These are phyloP conservation scores for Pleurozium schreberi DNA, from an alignment of 225 moss, liverwort and hornwort species.

Conservation along the genomic window DNA sequence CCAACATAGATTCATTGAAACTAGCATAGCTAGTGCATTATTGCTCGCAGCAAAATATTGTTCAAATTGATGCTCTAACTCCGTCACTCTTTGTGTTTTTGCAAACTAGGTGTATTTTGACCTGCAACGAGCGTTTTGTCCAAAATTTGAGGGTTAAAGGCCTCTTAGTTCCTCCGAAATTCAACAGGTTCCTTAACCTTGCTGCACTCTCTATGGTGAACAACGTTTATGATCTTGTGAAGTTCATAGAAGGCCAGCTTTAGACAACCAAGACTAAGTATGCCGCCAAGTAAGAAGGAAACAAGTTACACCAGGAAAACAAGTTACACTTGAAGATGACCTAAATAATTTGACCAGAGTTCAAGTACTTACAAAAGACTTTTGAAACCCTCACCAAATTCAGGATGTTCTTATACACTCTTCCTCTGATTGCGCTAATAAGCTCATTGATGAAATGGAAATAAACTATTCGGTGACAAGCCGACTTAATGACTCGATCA, in stretches of 20 bases:
- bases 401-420: neutral
- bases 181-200: neutral
- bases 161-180: neutral
- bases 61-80: too few species aligned
- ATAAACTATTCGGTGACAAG: slow-evolving; percentile 42
- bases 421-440: neutral
- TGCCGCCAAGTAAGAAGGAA: neutral
- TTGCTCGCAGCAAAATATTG: too few species aligned
- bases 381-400: neutral
- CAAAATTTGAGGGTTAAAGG: too few species aligned
- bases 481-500: slow-evolving; percentile 83
- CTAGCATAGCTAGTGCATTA: too few species aligned
- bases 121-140: too few species aligned
- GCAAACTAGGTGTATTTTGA: too few species aligned
- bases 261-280: neutral
- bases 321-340: neutral
- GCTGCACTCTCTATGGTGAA: neutral
- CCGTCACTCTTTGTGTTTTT: too few species aligned
- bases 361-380: neutral
- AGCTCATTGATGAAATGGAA: neutral
- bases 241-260: neutral
- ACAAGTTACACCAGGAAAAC: neutral
- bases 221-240: neutral
- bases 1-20: too few species aligned
- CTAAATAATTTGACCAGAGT: neutral